phyloP scores from a whole-genome alignment of 192 early-diverging fungal genomes.

The Linnemannia hyalina region DNA sequence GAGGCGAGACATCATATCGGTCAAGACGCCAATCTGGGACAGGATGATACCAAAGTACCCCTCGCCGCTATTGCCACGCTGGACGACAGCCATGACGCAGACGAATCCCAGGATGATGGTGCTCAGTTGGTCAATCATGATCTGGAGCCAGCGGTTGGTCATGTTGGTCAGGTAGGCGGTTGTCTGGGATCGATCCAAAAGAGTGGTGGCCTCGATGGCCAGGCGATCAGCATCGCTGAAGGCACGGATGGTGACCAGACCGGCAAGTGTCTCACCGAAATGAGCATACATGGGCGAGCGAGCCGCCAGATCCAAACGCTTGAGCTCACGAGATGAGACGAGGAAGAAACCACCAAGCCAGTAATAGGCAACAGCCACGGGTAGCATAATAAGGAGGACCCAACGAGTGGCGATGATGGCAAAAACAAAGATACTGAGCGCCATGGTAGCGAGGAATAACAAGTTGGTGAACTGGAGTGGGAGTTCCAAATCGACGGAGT shows the following conservation, averaged over 20 bases:
- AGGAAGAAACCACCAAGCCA: constrained; percentile 66
- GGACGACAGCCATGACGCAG: constrained; percentile 75
- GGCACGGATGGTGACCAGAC: constrained; percentile 74
- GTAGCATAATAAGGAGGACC: constrained; percentile 26
- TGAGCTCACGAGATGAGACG: constrained; percentile 76
- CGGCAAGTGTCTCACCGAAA: constrained; percentile 70
- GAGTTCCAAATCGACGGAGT: constrained; percentile 72
- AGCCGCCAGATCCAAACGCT: constrained; percentile 80
- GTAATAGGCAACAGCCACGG: constrained; percentile 38
- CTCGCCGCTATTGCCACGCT: constrained; percentile 62
- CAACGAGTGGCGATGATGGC: constrained; percentile 53
- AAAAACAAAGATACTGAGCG: constrained; percentile 35
- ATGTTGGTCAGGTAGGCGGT: constrained; percentile 78
- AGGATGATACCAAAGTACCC: constrained; percentile 67
- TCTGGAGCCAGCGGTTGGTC: constrained; percentile 72
- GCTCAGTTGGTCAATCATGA: constrained; percentile 83
- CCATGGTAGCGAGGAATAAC: constrained; percentile 21
- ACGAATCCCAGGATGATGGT: constrained; percentile 80
- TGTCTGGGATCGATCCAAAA: constrained; percentile 80
- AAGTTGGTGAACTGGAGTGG: constrained; percentile 39
- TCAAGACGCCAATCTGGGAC: constrained; percentile 73
- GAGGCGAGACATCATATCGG: constrained; percentile 83
- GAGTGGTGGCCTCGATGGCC: constrained; percentile 69
- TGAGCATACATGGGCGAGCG: constrained; percentile 78
- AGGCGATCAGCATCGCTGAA: constrained; percentile 78